Evolutionary conservation across 495 filamentous ascomycete genomes (phyloP).

Genomic region (Lindgomyces ingoldianus): DNA sequence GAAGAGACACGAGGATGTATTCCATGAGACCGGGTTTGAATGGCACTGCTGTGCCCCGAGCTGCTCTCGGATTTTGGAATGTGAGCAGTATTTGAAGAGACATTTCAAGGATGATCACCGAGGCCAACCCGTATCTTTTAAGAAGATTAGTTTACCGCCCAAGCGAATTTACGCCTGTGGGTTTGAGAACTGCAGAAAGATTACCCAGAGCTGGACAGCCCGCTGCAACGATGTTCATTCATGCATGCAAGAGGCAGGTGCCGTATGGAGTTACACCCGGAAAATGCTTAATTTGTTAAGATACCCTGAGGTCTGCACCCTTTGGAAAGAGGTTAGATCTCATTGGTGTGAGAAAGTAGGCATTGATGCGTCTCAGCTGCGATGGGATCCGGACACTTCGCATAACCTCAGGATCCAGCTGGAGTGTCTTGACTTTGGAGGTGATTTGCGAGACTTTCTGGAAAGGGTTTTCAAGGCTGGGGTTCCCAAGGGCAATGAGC

Average conservation of each 20-base stretch:
- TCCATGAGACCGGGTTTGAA: constrained; percentile 21
- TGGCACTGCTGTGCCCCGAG: constrained; percentile 9
- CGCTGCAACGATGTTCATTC: constrained; percentile 4
- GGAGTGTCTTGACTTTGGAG: constrained; percentile 2
- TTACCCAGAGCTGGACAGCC: neutral
- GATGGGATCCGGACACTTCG: constrained; percentile 6
- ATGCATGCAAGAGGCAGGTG: neutral
- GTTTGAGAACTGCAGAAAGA: constrained; percentile 1
- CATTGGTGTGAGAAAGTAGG: neutral
- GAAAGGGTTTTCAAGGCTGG: neutral
- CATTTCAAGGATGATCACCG: constrained; percentile 9
- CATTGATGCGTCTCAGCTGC: neutral
- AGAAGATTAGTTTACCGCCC: neutral
- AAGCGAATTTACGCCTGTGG: constrained; percentile 6
- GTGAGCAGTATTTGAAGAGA: constrained; percentile 2
- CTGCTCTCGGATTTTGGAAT: constrained; percentile 12
- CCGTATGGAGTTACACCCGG: constrained; percentile 7
- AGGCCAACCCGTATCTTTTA: neutral
- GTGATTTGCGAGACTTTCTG: neutral
- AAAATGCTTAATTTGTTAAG: constrained; percentile 7
- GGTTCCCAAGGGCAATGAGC: neutral
- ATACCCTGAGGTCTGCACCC: neutral
- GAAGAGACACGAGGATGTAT: constrained; percentile 21
- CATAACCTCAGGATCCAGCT: neutral
- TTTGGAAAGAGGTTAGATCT: neutral